phyloP scores from a whole-genome alignment of 2,329 filamentous ascomycete species.

The Xylariomycetidae sp. region DNA sequence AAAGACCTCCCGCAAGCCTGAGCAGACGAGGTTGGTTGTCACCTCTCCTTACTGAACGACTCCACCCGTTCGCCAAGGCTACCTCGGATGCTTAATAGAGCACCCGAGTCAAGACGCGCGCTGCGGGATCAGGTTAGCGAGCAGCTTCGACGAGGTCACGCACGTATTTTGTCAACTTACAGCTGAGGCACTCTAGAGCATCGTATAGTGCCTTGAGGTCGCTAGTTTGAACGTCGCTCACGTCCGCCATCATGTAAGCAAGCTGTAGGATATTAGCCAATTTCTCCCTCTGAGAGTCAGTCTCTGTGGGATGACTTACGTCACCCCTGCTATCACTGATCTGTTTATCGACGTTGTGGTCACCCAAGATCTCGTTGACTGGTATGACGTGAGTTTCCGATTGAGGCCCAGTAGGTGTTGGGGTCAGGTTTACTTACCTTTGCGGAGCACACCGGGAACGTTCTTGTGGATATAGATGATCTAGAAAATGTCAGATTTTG shows the following conservation, averaged over 20 bases:
- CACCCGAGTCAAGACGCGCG: conserved; percentile 33
- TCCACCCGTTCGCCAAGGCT: too few species aligned
- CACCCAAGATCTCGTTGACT: conserved; percentile 91
- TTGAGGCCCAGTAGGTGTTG: background rate
- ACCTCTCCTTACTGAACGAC: too few species aligned
- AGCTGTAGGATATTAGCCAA: conserved; percentile 38
- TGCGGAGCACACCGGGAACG: conserved; percentile 87
- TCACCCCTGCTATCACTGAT: conserved; percentile 94
- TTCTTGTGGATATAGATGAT: conserved; percentile 97
- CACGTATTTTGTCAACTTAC: conserved; percentile 43
- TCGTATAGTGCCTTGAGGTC: conserved; percentile 86
- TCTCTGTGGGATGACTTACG: conserved; percentile 37
- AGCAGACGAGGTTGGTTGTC: too few species aligned
- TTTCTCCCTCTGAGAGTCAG: background rate
- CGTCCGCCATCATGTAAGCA: conserved; percentile 96
- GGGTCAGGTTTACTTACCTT: conserved; percentile 44
- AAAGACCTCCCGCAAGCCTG: too few species aligned
- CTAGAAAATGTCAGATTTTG: conserved; percentile 29
- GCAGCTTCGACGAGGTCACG: background rate
- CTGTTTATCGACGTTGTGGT: conserved; percentile 98
- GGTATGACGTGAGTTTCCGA: conserved; percentile 8
- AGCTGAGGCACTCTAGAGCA: conserved; percentile 71
- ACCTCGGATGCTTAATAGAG: too few species aligned
- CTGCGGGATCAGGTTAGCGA: conserved; percentile 16
- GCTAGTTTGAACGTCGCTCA: conserved; percentile 73